Base-by-base conservation (phyloP, 2,329 filamentous ascomycete genomes). In the Chaetomiaceae sp. region DNA sequence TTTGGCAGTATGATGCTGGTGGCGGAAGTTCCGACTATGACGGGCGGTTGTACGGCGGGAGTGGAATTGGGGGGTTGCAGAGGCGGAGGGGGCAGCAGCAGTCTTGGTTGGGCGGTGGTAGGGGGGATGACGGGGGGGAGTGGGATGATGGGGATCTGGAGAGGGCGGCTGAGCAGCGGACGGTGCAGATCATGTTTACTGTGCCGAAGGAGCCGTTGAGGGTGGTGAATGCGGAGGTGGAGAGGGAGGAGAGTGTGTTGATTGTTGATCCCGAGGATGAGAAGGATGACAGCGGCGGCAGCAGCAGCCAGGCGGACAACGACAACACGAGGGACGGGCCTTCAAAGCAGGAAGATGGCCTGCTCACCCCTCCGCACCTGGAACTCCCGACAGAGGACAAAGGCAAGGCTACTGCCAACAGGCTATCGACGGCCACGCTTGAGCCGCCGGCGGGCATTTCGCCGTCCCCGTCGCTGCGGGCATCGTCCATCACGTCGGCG, bases 141-240 rank as follows among this genome's bases (percentile, higher is more conserved):
- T 81, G 84, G 57, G 76, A 77, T 31, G 78, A 90, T 51, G 89
- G 87, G 87, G 88, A 91, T 62, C 82, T 91, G 36, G 88, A 91
- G 67, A 76, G 79, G 51, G 87, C 87, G 2, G 81, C 87, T 1
- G 84, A 89, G 71, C 80, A 80, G 54, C 73, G 87, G 20, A 75
- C 88, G 8, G 87, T 91, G 56, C 88, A 91, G 69, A 81, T 90
- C 65, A 94, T 95, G 82, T 97, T 96, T 69, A 96, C 92, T 0
- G 90, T 96, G 56, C 92, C 94, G 2, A 90, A 87, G 68, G 87
- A 92, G 69, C 83, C 84, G 62, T 71, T 97, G 58, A 76, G 92
- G 23, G 91, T 97, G n/a, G 92, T 96, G 19, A 97, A 97, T 68
- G 85, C 82, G 47, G 87, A 87, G 58, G 66, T 76, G 31, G 74